Percentiles rank a stretch among this genome's conserved stretches.
phyloP scores from a whole-genome alignment of 208 protist species.

The Borovskyia barvae region DNA sequence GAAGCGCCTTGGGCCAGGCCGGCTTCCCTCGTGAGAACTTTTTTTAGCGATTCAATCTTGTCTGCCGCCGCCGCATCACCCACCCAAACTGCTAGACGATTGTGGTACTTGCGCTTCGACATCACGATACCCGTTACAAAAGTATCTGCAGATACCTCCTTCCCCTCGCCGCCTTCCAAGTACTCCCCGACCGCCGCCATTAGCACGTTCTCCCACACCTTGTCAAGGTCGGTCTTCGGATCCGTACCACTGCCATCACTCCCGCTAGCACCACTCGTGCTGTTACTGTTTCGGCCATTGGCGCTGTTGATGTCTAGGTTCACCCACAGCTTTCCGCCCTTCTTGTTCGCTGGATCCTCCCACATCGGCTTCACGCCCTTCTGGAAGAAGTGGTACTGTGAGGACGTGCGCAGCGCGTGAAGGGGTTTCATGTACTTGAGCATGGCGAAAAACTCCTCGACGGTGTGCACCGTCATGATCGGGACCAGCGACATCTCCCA shows the following conservation, averaged over 20 bases:
- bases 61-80: slow-evolving; percentile 46
- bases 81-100: slow-evolving; percentile 76
- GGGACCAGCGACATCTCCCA: slow-evolving; percentile 79
- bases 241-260: slow-evolving; percentile 13
- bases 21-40: slow-evolving; percentile 29
- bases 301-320: slow-evolving; percentile 44
- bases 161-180: slow-evolving; percentile 49
- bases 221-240: slow-evolving; percentile 58
- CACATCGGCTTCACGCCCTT: slow-evolving; percentile 90
- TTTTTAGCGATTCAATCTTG: slow-evolving; percentile 47
- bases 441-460: slow-evolving; percentile 90
- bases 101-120: slow-evolving; percentile 78
- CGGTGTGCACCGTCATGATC: slow-evolving; percentile 74
- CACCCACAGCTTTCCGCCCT: slow-evolving; percentile 75
- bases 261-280: slow-evolving; percentile 1
- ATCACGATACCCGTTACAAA: slow-evolving; percentile 74
- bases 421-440: slow-evolving; percentile 83
- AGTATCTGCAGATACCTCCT: slow-evolving; percentile 7
- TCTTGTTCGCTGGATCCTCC: slow-evolving; percentile 88
- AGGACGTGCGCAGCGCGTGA: slow-evolving; percentile 69
- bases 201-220: slow-evolving; percentile 75
- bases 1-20: slow-evolving; percentile 31
- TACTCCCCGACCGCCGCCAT: slow-evolving; percentile 82
- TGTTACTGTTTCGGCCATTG: slow-evolving; percentile 22
- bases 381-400: slow-evolving; percentile 92